Evolutionary conservation across 192 early-diverging fungal genomes (phyloP), one percentile per base, ranked within the genome.

Genomic region (Dissophora ornata): DNA sequence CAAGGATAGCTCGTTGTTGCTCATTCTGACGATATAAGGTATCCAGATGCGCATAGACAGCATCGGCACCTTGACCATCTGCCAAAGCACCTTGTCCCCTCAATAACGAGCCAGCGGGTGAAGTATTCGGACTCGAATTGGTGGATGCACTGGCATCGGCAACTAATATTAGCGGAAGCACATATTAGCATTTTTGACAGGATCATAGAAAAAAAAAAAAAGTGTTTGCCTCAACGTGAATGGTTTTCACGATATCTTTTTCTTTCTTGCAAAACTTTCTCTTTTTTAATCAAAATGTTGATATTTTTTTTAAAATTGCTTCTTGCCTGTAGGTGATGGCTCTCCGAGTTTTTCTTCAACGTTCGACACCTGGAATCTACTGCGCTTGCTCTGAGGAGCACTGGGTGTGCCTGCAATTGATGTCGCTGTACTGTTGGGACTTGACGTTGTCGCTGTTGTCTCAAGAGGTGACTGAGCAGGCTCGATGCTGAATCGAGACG

Each of bases 21-120:
- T 87, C 85, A 26, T 81, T 87, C 42, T 87, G 85, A 19, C 82
- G 75, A 24, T 84, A 69, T 0, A 87, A 62, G 0, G 67, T 41
- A 13, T 83, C 78, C 51, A 87, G 28, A 30, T 87, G 83, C 1
- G 38, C 38, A 26, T 47, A 38, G 11, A 69, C 53, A 19, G 63
- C 62, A 7, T 62, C 56, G 7, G 18, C 40, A 15, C 67, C 66
- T 18, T 47, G 51, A 22, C 53, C 52, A 13, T 77, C 73, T 18
- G 69, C 34, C 15, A 51, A 55, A 32, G 51, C 56, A 9, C 50
- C 48, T 62, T 82, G 80, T 36, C 67, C 83, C 11, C 78, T 56
- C 45, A 70, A 49, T 11, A 83, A 36, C 9, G 79, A 77, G 32
- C 71, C 67, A 11, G 80, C 59, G 9, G 79, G 81, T 25, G 83